phyloP scores from a whole-genome alignment of 352 stramenopile species.

The Phytophthora colocasiae region DNA sequence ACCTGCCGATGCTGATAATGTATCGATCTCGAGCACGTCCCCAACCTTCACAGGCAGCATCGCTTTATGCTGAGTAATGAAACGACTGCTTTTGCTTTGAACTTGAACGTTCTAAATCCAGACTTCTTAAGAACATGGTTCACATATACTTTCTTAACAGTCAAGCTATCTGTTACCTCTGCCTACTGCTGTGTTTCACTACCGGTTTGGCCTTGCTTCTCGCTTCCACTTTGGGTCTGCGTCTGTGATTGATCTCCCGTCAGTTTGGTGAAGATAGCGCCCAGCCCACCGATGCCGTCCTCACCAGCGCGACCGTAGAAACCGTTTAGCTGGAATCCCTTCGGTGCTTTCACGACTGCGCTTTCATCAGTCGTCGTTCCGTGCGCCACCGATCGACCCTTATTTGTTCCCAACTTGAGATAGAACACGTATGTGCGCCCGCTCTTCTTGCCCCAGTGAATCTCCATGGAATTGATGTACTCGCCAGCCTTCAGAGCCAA shows the following conservation, averaged over 20 bases:
- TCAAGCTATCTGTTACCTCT: too few relatives aligned
- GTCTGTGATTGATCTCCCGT: conserved; percentile 14
- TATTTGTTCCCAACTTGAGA: conserved; percentile 45
- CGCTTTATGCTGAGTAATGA: neutral
- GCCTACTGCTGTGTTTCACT: conserved; percentile 14
- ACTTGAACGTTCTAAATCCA: too few relatives aligned
- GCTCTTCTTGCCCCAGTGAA: conserved; percentile 48
- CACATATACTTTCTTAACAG: too few relatives aligned
- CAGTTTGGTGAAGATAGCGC: conserved; percentile 36
- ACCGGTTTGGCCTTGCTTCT: conserved; percentile 9
- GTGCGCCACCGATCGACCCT: conserved; percentile 30
- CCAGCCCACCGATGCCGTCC: conserved; percentile 41
- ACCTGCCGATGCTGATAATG: neutral
- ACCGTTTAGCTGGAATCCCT: conserved; percentile 53
- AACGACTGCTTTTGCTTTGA: too few relatives aligned
- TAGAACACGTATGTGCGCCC: conserved; percentile 52
- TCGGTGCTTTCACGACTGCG: conserved; percentile 41
- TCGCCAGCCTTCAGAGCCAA: conserved; percentile 45
- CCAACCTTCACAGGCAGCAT: conserved; percentile 47
- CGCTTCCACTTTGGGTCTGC: conserved; percentile 12
- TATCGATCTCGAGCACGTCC: conserved; percentile 56
- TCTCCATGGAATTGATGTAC: conserved; percentile 54
- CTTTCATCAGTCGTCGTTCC: conserved; percentile 43
- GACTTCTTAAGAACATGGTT: too few relatives aligned
- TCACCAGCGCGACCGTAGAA: conserved; percentile 56